A percentile compares a stretch with the other conserved stretches of the same genome.
phyloP scores from a whole-genome alignment of 2,329 filamentous ascomycete genomes.

The Fusarium nisikadoi region DNA sequence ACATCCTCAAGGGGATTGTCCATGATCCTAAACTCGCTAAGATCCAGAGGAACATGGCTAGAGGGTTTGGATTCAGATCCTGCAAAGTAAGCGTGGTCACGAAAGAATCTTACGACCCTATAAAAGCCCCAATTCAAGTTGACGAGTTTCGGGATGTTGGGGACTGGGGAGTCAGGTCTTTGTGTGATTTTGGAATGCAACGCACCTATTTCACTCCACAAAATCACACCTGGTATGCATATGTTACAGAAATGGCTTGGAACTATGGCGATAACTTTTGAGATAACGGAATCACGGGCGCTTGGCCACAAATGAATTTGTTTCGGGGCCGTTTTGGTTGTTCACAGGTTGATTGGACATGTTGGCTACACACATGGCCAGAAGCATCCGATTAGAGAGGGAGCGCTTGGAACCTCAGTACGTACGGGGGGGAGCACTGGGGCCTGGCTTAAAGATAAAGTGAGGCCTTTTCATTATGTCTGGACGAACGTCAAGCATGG shows the following conservation, averaged over 20 bases:
- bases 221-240: background rate
- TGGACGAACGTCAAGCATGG: too few species aligned
- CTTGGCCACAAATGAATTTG: background rate
- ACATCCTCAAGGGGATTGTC: background rate
- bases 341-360: background rate
- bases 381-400: background rate
- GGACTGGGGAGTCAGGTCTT: background rate
- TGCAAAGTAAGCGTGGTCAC: background rate
- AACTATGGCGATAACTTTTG: background rate
- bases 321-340: background rate
- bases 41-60: background rate
- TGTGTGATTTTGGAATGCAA: background rate
- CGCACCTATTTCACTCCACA: background rate
- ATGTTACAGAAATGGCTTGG: background rate
- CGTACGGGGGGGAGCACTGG: too few species aligned
- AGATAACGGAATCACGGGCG: background rate
- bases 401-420: background rate
- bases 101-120: background rate
- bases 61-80: background rate
- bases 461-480: too few species aligned
- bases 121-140: background rate
- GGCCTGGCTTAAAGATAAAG: too few species aligned
- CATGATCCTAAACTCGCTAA: too few species aligned
- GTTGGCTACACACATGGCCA: background rate
- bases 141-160: background rate